phyloP scores from a whole-genome alignment of 768 basidiomycete species.

The Leccinum broughii region DNA sequence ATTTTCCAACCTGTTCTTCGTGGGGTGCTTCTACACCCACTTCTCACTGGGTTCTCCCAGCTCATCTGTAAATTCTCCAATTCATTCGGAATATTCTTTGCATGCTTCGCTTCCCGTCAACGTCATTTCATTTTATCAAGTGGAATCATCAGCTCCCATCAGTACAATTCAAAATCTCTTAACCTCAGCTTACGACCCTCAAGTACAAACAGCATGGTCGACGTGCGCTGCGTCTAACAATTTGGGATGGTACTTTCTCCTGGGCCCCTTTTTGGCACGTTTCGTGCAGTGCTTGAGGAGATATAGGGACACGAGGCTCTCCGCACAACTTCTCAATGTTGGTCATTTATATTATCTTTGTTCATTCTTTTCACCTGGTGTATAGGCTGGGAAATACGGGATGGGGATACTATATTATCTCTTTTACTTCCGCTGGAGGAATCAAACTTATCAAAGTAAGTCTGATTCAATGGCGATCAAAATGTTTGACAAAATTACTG shows the following conservation, averaged over 20 bases:
- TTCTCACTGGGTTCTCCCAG: constrained; percentile 2
- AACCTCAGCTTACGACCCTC: constrained; percentile 13
- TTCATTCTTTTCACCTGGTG: background rate
- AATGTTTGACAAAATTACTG: background rate
- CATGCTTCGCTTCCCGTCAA: background rate
- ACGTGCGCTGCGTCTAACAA: constrained; percentile 40
- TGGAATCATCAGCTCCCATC: background rate
- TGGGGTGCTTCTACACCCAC: constrained; percentile 68
- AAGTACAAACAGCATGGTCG: constrained; percentile 49
- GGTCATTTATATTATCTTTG: constrained; percentile 21
- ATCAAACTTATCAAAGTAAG: constrained; percentile 43
- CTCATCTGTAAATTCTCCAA: background rate
- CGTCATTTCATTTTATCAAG: background rate
- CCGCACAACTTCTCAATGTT: constrained; percentile 88
- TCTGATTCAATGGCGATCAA: background rate
- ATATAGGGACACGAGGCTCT: constrained; percentile 72
- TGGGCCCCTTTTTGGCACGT: constrained; percentile 76
- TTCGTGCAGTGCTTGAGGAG: constrained; percentile 85
- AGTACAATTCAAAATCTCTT: background rate
- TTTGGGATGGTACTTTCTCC: constrained; percentile 64
- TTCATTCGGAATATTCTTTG: background rate
- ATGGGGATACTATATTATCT: constrained; percentile 63
- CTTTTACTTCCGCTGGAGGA: constrained; percentile 79
- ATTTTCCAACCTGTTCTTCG: constrained; percentile 67
- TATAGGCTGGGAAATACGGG: constrained; percentile 82